Evolutionary conservation across 2,329 filamentous ascomycete genomes (phyloP).

Genomic region (Passalora sequoiae): DNA sequence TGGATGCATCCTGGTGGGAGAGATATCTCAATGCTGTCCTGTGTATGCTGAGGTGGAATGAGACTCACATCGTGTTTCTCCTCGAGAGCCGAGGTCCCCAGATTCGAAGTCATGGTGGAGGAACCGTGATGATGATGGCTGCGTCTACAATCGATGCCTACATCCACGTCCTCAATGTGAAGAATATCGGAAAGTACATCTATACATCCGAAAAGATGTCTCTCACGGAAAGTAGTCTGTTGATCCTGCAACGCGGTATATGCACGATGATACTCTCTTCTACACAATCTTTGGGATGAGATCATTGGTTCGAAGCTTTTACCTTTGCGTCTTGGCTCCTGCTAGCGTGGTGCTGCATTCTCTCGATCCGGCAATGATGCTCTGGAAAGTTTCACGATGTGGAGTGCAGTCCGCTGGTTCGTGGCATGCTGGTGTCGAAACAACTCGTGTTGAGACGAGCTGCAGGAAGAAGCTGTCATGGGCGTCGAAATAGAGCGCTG

Average conservation of each 20-base stretch:
- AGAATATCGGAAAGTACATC: background rate
- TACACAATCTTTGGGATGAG: background rate
- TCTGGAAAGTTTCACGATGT: background rate
- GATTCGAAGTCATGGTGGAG: too few species aligned
- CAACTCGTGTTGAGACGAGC: too few species aligned
- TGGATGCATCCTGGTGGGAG: background rate
- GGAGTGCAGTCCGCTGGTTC: background rate
- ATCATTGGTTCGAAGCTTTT: conserved; percentile 4
- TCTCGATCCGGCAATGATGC: background rate
- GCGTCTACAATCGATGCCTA: background rate
- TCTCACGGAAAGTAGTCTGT: background rate
- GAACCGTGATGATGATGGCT: background rate
- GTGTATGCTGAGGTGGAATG: background rate
- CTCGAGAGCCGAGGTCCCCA: too few species aligned
- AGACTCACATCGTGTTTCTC: background rate
- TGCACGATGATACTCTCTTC: background rate
- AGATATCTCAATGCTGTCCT: background rate
- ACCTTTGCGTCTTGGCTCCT: background rate
- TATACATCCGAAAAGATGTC: background rate
- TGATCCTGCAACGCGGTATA: background rate
- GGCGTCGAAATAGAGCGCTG: too few species aligned
- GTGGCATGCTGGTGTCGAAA: background rate
- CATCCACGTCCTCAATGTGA: background rate
- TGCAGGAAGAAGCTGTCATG: too few species aligned
- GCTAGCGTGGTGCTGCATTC: background rate